These are phyloP conservation scores for Tetracladium setigerum DNA, from an alignment of 495 filamentous ascomycete species.

Conservation along the genomic window DNA sequence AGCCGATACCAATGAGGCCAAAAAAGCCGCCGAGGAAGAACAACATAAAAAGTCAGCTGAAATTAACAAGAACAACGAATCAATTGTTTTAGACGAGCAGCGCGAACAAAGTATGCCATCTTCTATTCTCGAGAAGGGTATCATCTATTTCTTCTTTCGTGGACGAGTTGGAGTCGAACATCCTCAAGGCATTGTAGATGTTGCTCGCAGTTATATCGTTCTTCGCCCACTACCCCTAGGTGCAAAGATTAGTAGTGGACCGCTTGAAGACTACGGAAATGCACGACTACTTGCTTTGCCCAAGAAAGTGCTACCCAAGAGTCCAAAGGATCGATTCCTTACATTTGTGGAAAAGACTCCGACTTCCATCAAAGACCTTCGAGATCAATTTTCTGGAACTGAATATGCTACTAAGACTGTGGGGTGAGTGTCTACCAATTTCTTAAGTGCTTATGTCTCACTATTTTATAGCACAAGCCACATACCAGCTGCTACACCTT, in stretches of 20 bases:
- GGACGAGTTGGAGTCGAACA: slow-evolving; percentile 67
- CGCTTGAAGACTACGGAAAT: slow-evolving; percentile 55
- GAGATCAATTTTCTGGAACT: slow-evolving; percentile 54
- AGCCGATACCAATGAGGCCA: background rate
- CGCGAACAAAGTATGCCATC: slow-evolving; percentile 54
- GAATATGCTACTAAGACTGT: slow-evolving; percentile 74
- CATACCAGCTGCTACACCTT: slow-evolving; percentile 60
- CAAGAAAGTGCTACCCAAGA: slow-evolving; percentile 80
- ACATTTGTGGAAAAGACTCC: slow-evolving; percentile 76
- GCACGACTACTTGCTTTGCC: slow-evolving; percentile 72
- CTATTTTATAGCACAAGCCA: slow-evolving; percentile 46
- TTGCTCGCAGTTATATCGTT: slow-evolving; percentile 76
- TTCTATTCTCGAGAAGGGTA: slow-evolving; percentile 82
- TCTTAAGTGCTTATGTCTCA: too few species aligned
- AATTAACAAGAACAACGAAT: slow-evolving; percentile 6
- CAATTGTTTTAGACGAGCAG: slow-evolving; percentile 19
- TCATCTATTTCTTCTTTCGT: slow-evolving; percentile 92
- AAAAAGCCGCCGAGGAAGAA: slow-evolving; percentile 4
- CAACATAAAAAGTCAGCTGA: slow-evolving; percentile 10
- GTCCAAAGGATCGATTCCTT: slow-evolving; percentile 65
- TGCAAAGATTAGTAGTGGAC: slow-evolving; percentile 54
- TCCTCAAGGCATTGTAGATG: slow-evolving; percentile 60
- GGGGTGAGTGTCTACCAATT: slow-evolving; percentile 35
- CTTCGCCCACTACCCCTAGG: slow-evolving; percentile 68
- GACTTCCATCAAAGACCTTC: slow-evolving; percentile 59